phyloP scores from a whole-genome alignment of 768 basidiomycete species.

The Pilatotrama ljubarskyi region DNA sequence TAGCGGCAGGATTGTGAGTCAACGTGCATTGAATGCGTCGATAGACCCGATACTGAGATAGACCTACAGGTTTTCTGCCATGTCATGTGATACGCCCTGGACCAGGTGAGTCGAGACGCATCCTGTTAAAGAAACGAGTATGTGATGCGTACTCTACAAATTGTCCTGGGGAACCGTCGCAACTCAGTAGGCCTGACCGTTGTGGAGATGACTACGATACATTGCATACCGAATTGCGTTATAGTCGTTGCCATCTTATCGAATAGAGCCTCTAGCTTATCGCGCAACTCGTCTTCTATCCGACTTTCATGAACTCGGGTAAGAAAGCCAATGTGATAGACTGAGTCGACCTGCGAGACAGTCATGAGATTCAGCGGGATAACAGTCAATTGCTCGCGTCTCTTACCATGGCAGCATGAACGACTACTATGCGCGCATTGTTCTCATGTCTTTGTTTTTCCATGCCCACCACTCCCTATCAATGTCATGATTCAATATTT shows the following conservation, averaged over 20 bases:
- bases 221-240: not conserved
- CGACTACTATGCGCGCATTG: conserved; percentile 5
- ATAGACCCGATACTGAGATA: no score
- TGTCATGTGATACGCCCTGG: not conserved
- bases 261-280: not conserved
- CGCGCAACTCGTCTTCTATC: not conserved
- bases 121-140: not conserved
- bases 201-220: no score
- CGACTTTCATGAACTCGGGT: not conserved
- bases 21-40: not conserved
- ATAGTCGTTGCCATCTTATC: not conserved
- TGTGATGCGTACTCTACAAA: conserved; percentile 3
- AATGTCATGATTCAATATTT: no score
- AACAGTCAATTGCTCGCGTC: not conserved
- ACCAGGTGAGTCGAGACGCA: not conserved
- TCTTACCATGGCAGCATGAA: conserved; percentile 1
- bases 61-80: conserved; percentile 9
- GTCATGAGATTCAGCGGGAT: not conserved
- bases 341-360: not conserved
- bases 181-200: no score
- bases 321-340: conserved; percentile 6
- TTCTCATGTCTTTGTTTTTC: conserved; percentile 5
- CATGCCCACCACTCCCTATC: not conserved
- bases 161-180: no score
- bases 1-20: not conserved